A percentile compares a stretch with the other conserved stretches of the same genome.
Conservation (phyloP, 345 rosid species). For the Sisymbrium irio region DNA sequence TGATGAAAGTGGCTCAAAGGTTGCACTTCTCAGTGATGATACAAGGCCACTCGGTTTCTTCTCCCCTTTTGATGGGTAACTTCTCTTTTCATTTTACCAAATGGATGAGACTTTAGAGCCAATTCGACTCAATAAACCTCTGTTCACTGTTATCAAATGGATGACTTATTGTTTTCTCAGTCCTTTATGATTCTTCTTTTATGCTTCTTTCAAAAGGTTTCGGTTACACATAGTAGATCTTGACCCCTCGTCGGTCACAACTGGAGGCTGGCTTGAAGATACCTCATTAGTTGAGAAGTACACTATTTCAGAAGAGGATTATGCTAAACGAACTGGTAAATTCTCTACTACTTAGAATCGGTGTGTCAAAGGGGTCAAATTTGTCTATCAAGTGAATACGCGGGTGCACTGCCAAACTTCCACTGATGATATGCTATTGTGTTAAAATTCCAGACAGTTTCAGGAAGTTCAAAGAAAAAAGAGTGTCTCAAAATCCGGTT, state of each 20-base stretch:
- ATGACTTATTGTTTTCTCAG: background rate
- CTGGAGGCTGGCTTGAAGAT: constrained; percentile 95
- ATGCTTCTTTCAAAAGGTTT: constrained; percentile 45
- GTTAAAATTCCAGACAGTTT: constrained; percentile 57
- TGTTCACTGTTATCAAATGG: background rate
- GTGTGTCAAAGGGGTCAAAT: background rate
- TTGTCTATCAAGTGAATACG: background rate
- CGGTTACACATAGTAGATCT: constrained; percentile 75
- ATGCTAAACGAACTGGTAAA: constrained; percentile 61
- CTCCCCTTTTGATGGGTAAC: constrained; percentile 77
- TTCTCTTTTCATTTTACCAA: background rate
- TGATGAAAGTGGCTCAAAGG: constrained; percentile 66
- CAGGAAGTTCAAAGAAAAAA: constrained; percentile 75
- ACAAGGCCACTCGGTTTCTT: constrained; percentile 70
- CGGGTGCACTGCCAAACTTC: background rate
- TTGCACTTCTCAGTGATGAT: constrained; percentile 51
- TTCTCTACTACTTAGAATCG: background rate
- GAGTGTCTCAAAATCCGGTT: constrained; percentile 60
- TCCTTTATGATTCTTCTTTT: constrained; percentile 15
- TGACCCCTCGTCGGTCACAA: constrained; percentile 87
- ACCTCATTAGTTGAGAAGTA: constrained; percentile 87
- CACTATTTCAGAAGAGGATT: constrained; percentile 78
- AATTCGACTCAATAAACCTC: no score
- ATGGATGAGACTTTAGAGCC: no score
- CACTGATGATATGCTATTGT: background rate